These are phyloP conservation scores for Elymus sibiricus DNA, from an alignment of 176 grass and related monocot genomes.

Conservation along the genomic window DNA sequence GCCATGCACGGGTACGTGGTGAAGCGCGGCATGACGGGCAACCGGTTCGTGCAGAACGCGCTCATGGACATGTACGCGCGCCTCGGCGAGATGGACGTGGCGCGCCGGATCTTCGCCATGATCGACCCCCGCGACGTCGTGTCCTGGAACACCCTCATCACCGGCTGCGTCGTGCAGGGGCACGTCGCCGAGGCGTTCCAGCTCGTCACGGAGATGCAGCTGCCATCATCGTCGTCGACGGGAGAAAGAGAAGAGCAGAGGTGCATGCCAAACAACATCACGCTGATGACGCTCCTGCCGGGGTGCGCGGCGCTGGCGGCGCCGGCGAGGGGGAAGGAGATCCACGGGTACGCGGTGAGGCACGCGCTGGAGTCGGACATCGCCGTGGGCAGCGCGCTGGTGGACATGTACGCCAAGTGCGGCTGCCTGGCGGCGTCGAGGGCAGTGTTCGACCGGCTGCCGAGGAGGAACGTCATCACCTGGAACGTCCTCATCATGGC, in stretches of 20 bases:
- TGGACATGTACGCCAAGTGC: constrained; percentile 97
- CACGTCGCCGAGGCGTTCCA: constrained; percentile 56
- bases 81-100: constrained; percentile 62
- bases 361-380: constrained; percentile 56
- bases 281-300: constrained; percentile 84
- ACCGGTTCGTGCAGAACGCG: constrained; percentile 96
- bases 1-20: constrained; percentile 84
- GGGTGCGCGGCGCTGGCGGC: constrained; percentile 64
- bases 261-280: constrained; percentile 63
- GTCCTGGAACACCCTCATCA: constrained; percentile 90
- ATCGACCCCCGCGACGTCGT: constrained; percentile 65
- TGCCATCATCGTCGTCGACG: background rate
- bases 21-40: constrained; percentile 65
- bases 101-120: constrained; percentile 56
- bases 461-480: constrained; percentile 72
- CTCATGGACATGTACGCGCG: constrained; percentile 96
- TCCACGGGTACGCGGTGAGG: constrained; percentile 68
- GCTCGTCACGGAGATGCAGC: constrained; percentile 62
- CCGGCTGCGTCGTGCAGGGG: constrained; percentile 58
- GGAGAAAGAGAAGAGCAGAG: background rate
- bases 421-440: constrained; percentile 47
- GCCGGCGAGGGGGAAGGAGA: constrained; percentile 81
- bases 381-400: constrained; percentile 72
- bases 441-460: constrained; percentile 67
- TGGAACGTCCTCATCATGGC: constrained; percentile 99